Percentiles rank a stretch among this genome's conserved stretches.
phyloP scores from a whole-genome alignment of 2,329 filamentous ascomycete genomes.

The Balansia obtecta region DNA sequence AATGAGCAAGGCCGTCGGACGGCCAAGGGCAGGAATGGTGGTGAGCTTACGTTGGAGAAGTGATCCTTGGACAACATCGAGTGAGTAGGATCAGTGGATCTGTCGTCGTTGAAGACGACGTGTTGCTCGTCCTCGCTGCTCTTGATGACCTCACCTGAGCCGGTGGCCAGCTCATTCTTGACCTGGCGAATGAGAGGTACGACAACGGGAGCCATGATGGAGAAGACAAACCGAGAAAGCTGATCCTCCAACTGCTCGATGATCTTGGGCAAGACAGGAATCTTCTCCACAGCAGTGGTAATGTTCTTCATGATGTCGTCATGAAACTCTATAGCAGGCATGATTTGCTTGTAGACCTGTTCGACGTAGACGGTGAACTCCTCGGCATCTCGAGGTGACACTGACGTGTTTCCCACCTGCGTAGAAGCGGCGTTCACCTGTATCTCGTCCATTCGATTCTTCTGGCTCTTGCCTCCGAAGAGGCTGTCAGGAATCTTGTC shows the following conservation, averaged over 20 bases:
- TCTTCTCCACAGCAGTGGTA: conserved; percentile 65
- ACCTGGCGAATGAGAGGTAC: conserved; percentile 78
- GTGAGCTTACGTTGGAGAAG: conserved; percentile 59
- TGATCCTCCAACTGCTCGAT: conserved; percentile 81
- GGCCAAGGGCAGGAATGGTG: too few relatives aligned
- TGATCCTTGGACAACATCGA: conserved; percentile 96
- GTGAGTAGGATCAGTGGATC: conserved; percentile 72
- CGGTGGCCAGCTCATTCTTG: conserved; percentile 74
- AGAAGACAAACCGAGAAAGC: conserved; percentile 81
- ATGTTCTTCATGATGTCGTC: conserved; percentile 77
- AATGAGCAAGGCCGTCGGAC: too few relatives aligned
- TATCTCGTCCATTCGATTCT: conserved; percentile 65
- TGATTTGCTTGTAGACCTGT: conserved; percentile 64
- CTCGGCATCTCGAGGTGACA: conserved; percentile 71
- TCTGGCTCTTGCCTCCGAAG: conserved; percentile 63
- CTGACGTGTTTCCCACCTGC: conserved; percentile 60
- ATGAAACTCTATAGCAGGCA: conserved; percentile 83
- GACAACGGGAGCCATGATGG: conserved; percentile 78
- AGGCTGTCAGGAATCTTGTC: conserved; percentile 72
- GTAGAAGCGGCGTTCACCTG: conserved; percentile 62
- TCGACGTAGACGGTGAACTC: conserved; percentile 70
- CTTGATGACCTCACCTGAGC: conserved; percentile 76
- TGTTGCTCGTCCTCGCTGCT: conserved; percentile 75
- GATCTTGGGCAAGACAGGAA: conserved; percentile 73
- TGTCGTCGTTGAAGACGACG: conserved; percentile 72